A percentile compares a stretch with the other conserved stretches of the same genome.
Evolutionary conservation across 1,284 basidiomycete species (phyloP).

Genomic region (Hemileia vastatrix): DNA sequence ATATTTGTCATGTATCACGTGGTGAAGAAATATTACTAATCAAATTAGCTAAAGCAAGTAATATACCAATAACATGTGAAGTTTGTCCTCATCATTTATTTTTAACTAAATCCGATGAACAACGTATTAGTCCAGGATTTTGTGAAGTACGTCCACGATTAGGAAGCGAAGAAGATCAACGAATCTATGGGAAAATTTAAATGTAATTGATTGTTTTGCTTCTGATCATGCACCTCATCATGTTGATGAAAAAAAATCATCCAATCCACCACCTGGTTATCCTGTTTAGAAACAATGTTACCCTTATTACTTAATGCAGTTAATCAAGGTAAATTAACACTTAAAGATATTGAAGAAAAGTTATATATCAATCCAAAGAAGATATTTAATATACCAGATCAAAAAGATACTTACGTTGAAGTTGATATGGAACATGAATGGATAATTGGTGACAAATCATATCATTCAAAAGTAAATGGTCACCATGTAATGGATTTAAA

Average conservation of each 20-base stretch:
- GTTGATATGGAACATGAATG: constrained; percentile 80
- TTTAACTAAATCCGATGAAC: no score
- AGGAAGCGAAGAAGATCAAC: constrained; percentile 68
- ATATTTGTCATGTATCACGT: constrained; percentile 79
- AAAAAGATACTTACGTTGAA: constrained; percentile 71
- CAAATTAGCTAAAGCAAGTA: constrained; percentile 83
- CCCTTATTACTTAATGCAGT: constrained; percentile 82
- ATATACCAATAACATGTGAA: constrained; percentile 89
- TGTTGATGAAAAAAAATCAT: constrained; percentile 60
- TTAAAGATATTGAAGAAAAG: constrained; percentile 71
- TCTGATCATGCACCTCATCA: constrained; percentile 73
- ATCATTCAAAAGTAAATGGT: no score
- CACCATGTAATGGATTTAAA: no score
- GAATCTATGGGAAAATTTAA: constrained; percentile 76
- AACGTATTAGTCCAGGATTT: no score
- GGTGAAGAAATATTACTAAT: constrained; percentile 83
- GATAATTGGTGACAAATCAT: no score
- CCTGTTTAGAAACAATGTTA: constrained; percentile 78
- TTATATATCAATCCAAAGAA: constrained; percentile 82
- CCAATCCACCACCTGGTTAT: constrained; percentile 58
- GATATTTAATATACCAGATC: constrained; percentile 83
- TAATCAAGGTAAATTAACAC: constrained; percentile 62
- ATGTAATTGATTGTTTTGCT: constrained; percentile 80
- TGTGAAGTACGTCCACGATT: no score
- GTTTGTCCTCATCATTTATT: constrained; percentile 73